Base-by-base conservation (phyloP, 306 rosid genomes). In the Trifolium pratense region DNA sequence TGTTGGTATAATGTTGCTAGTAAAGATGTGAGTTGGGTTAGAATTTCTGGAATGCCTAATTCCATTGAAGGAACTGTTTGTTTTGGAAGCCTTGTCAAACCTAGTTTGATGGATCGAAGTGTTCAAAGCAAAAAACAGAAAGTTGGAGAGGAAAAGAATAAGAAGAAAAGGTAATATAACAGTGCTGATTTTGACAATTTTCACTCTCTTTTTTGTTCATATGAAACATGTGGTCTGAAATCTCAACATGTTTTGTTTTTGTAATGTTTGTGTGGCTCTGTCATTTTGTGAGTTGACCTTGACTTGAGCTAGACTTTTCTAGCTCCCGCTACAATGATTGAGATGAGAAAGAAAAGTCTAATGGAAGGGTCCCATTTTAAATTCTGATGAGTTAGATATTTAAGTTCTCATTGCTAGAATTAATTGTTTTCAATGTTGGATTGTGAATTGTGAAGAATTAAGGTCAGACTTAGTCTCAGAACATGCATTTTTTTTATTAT, bases 61-160 rank as follows among this genome's bases (percentile, higher is more conserved):
- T 23, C 42, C 0, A 74, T 87, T 74, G 93, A 86, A 75, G 82
- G 81, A 3, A 78, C 48, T 5, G 40, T 85, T 48, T 86, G 75
- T 56, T 49, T 75, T 23, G 82, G 58, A 48, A 91, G 83, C 82
- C 90, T 91, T 75, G 73, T 85, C 51, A 80, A 97, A 7, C 86
- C 86, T 51, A 46, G 31, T 51, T 49, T 84, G 29, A 65, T 37
- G 4, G 59, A 49, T 68, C 49, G 9, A 66, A 57, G 7, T 6
- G 71, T 78, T 4, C 63, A 69, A 14, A 23, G 39, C 59, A 29
- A 81, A 26, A 58, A 25, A 26, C 80, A 66, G 11, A 79, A 48
- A 16, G 13, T 61, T n/a, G 43, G 21, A 15, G 73, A 62, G 0
- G 66, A 53, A 20, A 74, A 61, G 14, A 65, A 7, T 43, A 68